phyloP scores from a whole-genome alignment of 2,329 filamentous ascomycete genomes.

The Bimuria novae-zelandiae region DNA sequence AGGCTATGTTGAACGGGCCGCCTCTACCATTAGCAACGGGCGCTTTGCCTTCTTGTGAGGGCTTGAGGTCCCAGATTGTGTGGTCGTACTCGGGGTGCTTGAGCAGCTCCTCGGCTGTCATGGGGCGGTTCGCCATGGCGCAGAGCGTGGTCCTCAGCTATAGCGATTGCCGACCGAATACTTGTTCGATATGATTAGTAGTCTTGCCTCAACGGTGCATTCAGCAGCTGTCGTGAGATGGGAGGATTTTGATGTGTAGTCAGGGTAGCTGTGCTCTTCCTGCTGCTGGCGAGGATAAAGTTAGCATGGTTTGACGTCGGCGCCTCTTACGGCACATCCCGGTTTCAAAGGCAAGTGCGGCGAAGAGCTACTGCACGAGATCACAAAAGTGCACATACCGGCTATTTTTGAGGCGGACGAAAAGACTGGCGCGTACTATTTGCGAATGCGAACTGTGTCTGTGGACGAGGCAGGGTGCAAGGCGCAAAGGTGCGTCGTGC shows the following conservation, averaged over 20 bases:
- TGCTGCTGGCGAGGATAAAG: constrained; percentile 3
- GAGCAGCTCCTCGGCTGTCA: constrained; percentile 62
- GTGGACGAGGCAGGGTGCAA: no score
- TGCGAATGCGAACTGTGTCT: no score
- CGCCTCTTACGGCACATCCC: constrained; percentile 12
- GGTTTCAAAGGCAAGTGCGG: constrained; percentile 18
- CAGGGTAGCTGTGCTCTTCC: constrained; percentile 19
- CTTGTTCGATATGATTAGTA: no score
- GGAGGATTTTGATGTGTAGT: background rate
- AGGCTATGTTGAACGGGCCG: constrained; percentile 75
- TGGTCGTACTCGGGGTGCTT: constrained; percentile 69
- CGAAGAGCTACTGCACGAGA: background rate
- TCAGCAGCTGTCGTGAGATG: background rate
- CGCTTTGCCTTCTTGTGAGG: constrained; percentile 64
- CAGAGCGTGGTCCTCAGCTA: background rate
- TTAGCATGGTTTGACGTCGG: constrained; percentile 19
- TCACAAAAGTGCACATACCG: constrained; percentile 10
- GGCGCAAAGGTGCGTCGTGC: constrained; percentile 4
- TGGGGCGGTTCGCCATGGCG: constrained; percentile 27
- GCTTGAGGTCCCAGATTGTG: constrained; percentile 70
- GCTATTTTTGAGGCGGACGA: constrained; percentile 19
- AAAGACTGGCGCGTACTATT: background rate
- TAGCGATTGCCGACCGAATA: no score
- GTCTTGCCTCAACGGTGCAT: no score
- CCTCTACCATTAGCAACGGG: constrained; percentile 71